phyloP scores from a whole-genome alignment of 1,284 basidiomycete genomes.

The Sparassis latifolia region DNA sequence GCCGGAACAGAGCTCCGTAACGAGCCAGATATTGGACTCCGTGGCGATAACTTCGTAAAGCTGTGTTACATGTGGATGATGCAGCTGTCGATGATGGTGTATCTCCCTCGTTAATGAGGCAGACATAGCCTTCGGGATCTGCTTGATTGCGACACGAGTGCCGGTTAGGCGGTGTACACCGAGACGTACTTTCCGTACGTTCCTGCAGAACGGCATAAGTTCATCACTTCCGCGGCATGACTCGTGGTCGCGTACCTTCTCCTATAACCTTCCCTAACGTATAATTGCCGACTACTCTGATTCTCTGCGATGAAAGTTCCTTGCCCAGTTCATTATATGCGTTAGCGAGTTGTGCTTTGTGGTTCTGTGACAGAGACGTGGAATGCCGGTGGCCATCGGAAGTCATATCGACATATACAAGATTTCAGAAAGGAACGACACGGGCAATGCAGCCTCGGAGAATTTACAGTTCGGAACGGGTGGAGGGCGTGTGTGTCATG shows the following conservation, averaged over 20 bases:
- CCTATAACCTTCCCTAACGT: slow-evolving; percentile 94
- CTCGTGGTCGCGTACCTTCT: slow-evolving; percentile 61
- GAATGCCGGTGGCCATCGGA: slow-evolving; percentile 60
- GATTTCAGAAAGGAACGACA: slow-evolving; percentile 31
- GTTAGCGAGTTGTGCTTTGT: slow-evolving; percentile 82
- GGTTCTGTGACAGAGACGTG: slow-evolving; percentile 54
- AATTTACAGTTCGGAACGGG: background rate
- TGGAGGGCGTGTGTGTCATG: background rate
- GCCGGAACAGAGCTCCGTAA: slow-evolving; percentile 93
- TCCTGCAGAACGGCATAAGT: slow-evolving; percentile 37
- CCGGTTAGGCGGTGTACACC: slow-evolving; percentile 89
- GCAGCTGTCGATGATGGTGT: slow-evolving; percentile 94
- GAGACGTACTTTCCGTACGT: slow-evolving; percentile 89
- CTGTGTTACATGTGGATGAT: slow-evolving; percentile 92
- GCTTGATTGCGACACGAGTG: slow-evolving; percentile 92
- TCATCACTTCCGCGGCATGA: background rate
- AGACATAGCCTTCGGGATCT: slow-evolving; percentile 91
- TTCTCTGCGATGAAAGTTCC: slow-evolving; percentile 84
- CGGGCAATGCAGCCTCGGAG: background rate
- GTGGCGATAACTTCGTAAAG: slow-evolving; percentile 98
- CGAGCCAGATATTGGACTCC: slow-evolving; percentile 92
- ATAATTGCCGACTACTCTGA: slow-evolving; percentile 93
- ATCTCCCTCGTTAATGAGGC: slow-evolving; percentile 92
- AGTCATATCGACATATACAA: slow-evolving; percentile 40
- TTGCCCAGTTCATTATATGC: slow-evolving; percentile 97